phyloP scores from a whole-genome alignment of 75 land plant genomes.

The Chamaecyparis obtusa region DNA sequence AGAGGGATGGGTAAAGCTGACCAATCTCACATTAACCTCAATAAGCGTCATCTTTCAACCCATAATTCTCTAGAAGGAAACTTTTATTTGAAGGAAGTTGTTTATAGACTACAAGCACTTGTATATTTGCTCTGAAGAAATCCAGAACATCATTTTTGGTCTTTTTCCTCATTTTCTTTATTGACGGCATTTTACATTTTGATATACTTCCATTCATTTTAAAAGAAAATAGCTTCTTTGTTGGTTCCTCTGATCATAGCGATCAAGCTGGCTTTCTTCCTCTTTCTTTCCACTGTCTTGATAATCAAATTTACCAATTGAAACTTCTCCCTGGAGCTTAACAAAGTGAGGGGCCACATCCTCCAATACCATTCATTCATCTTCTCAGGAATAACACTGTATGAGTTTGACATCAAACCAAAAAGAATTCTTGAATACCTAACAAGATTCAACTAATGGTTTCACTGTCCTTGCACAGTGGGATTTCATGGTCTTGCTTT shows the following conservation, averaged over 20 bases:
- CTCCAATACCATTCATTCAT: neutral
- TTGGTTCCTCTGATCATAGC: neutral
- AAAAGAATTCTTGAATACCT: no score
- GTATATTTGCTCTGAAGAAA: no score
- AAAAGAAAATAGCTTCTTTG: no score
- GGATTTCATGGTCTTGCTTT: no score
- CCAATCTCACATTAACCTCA: neutral
- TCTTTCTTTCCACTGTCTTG: neutral
- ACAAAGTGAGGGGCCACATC: neutral
- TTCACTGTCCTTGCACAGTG: no score
- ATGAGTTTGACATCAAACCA: neutral
- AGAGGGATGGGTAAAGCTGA: neutral
- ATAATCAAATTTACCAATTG: no score
- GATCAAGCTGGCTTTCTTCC: neutral
- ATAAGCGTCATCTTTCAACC: neutral
- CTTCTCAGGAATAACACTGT: neutral
- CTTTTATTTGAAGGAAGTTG: no score
- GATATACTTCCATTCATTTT: no score
- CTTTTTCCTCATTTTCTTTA: neutral
- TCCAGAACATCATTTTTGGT: neutral
- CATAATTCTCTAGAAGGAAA: neutral
- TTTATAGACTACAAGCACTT: neutral
- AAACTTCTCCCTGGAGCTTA: neutral
- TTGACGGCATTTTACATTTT: neutral
- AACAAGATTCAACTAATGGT: no score